Evolutionary conservation across 495 filamentous ascomycete genomes (phyloP).

Genomic region (Hypoxylon crocopeplum): DNA sequence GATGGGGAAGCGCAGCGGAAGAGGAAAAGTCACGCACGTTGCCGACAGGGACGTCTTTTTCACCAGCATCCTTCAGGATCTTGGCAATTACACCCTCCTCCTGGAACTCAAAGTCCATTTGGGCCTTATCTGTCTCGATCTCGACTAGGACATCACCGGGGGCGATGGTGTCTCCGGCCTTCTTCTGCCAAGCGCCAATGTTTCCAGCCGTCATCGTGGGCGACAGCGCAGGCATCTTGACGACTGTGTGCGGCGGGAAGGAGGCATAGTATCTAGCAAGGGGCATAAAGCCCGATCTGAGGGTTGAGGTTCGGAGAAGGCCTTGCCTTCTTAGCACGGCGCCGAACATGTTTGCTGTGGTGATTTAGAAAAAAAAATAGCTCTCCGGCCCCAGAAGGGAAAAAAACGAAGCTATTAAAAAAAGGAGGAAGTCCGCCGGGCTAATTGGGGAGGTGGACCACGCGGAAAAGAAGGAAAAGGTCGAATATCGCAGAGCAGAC

Average conservation of each 20-base stretch:
- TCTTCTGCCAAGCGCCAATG: constrained; percentile 98
- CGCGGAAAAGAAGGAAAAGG: constrained; percentile 30
- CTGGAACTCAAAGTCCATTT: constrained; percentile 99
- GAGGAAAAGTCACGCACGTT: constrained; percentile 69
- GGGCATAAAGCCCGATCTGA: constrained; percentile 51
- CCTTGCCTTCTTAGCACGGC: constrained; percentile 61
- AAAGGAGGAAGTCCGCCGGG: constrained; percentile 29
- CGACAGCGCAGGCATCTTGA: constrained; percentile 98
- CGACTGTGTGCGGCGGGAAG: constrained; percentile 90
- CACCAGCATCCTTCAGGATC: constrained; percentile 89
- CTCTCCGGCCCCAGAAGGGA: constrained; percentile 30
- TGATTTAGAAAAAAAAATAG: constrained; percentile 37
- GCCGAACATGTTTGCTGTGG: constrained; percentile 56
- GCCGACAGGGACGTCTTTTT: constrained; percentile 94
- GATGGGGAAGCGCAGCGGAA: constrained; percentile 29
- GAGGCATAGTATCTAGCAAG: constrained; percentile 66
- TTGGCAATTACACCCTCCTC: constrained; percentile 97
- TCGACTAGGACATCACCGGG: constrained; percentile 98
- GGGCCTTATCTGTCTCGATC: constrained; percentile 99
- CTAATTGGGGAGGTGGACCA: constrained; percentile 29
- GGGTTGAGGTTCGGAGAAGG: constrained; percentile 53
- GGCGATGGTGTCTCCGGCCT: constrained; percentile 83
- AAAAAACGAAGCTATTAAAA: constrained; percentile 11
- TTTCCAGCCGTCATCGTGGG: constrained; percentile 97
- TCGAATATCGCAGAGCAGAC: constrained; percentile 35